These are phyloP conservation scores for Salix exigua DNA, from an alignment of 345 rosid genomes.

Conservation along the genomic window DNA sequence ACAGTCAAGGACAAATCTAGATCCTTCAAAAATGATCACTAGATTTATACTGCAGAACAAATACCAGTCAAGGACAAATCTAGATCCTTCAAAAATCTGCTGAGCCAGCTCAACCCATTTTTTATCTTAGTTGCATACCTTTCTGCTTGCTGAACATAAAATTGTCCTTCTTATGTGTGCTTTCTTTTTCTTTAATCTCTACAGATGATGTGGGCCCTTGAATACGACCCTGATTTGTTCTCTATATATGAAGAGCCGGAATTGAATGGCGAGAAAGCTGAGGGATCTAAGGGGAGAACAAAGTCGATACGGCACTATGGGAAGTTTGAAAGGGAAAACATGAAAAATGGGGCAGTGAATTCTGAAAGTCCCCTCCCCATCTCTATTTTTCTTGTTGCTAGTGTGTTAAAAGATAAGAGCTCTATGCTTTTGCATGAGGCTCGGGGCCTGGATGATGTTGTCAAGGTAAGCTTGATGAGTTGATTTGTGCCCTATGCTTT, in stretches of 20 bases:
- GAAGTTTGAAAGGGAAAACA: slow-evolving; percentile 82
- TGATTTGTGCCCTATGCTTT: neutral
- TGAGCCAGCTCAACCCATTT: neutral
- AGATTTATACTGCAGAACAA: neutral
- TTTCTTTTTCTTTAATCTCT: slow-evolving; percentile 9
- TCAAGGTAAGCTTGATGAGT: slow-evolving; percentile 52
- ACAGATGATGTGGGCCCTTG: slow-evolving; percentile 99
- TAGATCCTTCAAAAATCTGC: neutral
- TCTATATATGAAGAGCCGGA: slow-evolving; percentile 63
- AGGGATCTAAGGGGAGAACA: slow-evolving; percentile 53
- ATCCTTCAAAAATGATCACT: neutral
- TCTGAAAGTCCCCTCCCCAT: slow-evolving; percentile 81
- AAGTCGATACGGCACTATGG: slow-evolving; percentile 72
- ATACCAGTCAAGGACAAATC: neutral
- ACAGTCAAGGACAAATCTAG: neutral
- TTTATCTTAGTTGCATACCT: neutral
- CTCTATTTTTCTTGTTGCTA: slow-evolving; percentile 91
- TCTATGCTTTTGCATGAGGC: slow-evolving; percentile 76
- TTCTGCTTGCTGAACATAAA: neutral
- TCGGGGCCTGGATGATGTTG: slow-evolving; percentile 89
- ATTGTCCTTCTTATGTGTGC: neutral
- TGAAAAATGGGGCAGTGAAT: slow-evolving; percentile 50
- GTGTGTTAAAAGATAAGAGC: slow-evolving; percentile 94
- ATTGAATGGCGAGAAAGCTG: slow-evolving; percentile 38
- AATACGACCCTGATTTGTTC: slow-evolving; percentile 83